Base-by-base conservation (phyloP, 306 rosid genomes). In the Prunus padus region DNA sequence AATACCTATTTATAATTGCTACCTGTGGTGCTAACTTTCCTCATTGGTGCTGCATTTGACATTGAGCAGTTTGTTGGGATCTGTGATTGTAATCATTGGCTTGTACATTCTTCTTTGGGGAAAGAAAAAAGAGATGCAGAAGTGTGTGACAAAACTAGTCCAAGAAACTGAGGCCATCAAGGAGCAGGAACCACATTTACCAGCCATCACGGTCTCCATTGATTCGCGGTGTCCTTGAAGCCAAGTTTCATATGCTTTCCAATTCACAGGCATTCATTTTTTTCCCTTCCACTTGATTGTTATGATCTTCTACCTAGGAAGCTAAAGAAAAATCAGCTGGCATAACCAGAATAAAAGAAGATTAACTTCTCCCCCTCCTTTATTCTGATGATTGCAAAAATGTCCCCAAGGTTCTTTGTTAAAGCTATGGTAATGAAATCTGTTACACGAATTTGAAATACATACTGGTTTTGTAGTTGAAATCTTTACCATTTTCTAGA, bases 81-180 rank as follows among this genome's bases (percentile, higher is more conserved):
- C 97, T 16, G 67, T 88, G n/a, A 54, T 88, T 75, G 97, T 89
- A 76, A 89, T 88, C 73, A 69, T 88, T 4, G 98, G 98, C 80
- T 59, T 91, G 66, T 91, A 93, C 88, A 84, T 87, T 76, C 92
- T 93, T 33, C 90, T 93, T 0, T 91, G 98, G 96, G 98, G 96
- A n/a, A 93, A 93, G 88, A 91, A 78, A 69, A 84, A 76, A 50
- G 98, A 93, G 61, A 84, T 81, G 89, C 80, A 84, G 84, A 86
- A 66, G n/a, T 77, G 76, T 67, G 76, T 64, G 71, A 25, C 22
- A 22, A 84, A 75, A 79, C 22, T 76, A 57, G 81, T 37, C 14
- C 88, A 87, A 65, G 81, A 84, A 73, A 75, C 82, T 31, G 84
- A 79, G 70, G 86, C 80, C 71, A 74, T 60, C 80, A 84, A 83